Conservation (phyloP, 176 grass and related monocot species). For the Ananas comosus region DNA sequence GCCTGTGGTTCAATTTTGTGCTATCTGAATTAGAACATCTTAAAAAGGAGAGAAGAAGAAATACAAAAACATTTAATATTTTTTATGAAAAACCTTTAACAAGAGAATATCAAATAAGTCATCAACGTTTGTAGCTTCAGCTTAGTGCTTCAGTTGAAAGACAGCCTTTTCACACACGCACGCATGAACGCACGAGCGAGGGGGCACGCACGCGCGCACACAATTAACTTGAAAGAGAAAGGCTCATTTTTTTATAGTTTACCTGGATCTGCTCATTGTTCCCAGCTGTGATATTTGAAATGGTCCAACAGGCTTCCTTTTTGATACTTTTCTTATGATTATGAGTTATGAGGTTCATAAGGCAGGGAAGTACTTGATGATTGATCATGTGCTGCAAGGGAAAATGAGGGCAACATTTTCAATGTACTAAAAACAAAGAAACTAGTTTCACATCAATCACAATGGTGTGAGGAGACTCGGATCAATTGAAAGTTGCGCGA, state of each 20-base stretch:
- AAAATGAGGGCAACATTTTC: not conserved
- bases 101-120: not conserved
- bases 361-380: conserved; percentile 75
- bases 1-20: conserved; percentile 33
- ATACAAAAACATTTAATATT: not conserved
- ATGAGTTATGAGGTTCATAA: conserved; percentile 69
- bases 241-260: not conserved
- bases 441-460: too few species aligned
- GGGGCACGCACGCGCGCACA: not conserved
- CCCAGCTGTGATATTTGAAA: conserved; percentile 96
- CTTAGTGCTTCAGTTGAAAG: not conserved
- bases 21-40: not conserved
- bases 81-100: not conserved
- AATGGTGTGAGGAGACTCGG: too few species aligned
- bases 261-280: conserved; percentile 99
- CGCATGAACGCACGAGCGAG: too few species aligned
- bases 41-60: not conserved
- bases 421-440: too few species aligned
- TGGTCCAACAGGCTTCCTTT: conserved; percentile 98
- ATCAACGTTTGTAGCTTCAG: not conserved
- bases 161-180: too few species aligned
- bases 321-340: conserved; percentile 98
- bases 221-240: not conserved
- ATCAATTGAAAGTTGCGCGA: too few species aligned
- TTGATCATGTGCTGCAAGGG: conserved; percentile 56